Conservation (phyloP, 1,284 basidiomycete genomes). For the Moniliophthora roreri region DNA sequence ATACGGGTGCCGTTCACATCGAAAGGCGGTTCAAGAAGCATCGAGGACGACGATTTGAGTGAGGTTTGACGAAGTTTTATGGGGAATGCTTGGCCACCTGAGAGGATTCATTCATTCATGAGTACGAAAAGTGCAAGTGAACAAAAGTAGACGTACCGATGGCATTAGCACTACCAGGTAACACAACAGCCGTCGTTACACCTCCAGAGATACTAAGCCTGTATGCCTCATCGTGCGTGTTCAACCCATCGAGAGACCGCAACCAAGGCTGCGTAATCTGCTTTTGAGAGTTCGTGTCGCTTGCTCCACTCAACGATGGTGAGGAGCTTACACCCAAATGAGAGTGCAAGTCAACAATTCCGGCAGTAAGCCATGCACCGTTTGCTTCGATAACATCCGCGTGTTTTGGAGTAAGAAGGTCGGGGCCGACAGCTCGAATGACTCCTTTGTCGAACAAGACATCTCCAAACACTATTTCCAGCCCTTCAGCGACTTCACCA, state of each 20-base stretch:
- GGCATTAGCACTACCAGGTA: constrained; percentile 36
- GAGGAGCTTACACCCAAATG: constrained; percentile 56
- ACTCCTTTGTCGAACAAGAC: constrained; percentile 57
- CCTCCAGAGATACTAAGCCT: constrained; percentile 21
- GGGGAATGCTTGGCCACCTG: constrained; percentile 49
- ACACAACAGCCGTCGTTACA: constrained; percentile 23
- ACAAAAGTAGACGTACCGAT: constrained; percentile 30
- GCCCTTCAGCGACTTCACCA: constrained; percentile 55
- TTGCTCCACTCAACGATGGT: constrained; percentile 40
- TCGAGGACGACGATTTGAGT: constrained; percentile 37
- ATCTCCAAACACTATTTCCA: constrained; percentile 58
- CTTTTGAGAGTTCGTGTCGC: constrained; percentile 41
- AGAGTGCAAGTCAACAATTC: constrained; percentile 60
- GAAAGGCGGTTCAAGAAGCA: constrained; percentile 42
- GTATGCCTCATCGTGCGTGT: constrained; percentile 26
- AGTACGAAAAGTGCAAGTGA: not conserved
- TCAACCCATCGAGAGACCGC: constrained; percentile 21
- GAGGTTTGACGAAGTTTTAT: constrained; percentile 45
- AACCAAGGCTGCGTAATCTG: constrained; percentile 38
- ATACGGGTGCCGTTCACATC: not conserved
- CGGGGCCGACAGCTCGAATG: constrained; percentile 50
- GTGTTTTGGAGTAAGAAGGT: constrained; percentile 34
- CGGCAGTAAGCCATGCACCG: constrained; percentile 13
- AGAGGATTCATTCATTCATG: too few species aligned
- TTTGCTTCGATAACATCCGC: constrained; percentile 15